Conservation (phyloP, 192 early-diverging fungal species). For the Dissophora globulifera region DNA sequence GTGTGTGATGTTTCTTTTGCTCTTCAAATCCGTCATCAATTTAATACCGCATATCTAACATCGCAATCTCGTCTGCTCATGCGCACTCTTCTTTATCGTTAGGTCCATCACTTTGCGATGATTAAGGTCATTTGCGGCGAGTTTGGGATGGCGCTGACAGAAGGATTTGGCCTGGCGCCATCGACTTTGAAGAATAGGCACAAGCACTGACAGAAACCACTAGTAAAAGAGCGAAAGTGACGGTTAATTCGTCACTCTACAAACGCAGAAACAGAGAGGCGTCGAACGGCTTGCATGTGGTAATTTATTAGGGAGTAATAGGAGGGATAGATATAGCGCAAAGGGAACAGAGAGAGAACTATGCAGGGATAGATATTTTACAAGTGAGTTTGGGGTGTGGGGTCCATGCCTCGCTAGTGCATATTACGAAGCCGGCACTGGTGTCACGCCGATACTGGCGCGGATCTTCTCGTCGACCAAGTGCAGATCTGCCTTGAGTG, state of each 20-base stretch:
- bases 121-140: conserved; percentile 68
- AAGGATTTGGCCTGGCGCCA: conserved; percentile 65
- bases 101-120: conserved; percentile 70
- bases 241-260: background rate
- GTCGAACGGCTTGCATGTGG: too few species aligned
- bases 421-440: too few species aligned
- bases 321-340: too few species aligned
- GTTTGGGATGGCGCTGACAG: conserved; percentile 46
- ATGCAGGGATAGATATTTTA: background rate
- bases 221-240: background rate
- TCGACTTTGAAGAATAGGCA: conserved; percentile 55
- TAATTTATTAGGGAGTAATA: too few species aligned
- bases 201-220: background rate
- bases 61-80: background rate
- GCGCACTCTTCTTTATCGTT: background rate
- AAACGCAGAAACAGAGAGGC: too few species aligned
- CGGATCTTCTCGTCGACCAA: background rate
- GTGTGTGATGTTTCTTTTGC: too few species aligned
- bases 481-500: too few species aligned
- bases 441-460: too few species aligned
- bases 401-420: too few species aligned
- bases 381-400: too few species aligned
- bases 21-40: too few species aligned
- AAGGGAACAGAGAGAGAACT: background rate
- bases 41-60: too few species aligned